phyloP scores from a whole-genome alignment of 192 early-diverging fungal genomes.

The Coemansia sp. region DNA sequence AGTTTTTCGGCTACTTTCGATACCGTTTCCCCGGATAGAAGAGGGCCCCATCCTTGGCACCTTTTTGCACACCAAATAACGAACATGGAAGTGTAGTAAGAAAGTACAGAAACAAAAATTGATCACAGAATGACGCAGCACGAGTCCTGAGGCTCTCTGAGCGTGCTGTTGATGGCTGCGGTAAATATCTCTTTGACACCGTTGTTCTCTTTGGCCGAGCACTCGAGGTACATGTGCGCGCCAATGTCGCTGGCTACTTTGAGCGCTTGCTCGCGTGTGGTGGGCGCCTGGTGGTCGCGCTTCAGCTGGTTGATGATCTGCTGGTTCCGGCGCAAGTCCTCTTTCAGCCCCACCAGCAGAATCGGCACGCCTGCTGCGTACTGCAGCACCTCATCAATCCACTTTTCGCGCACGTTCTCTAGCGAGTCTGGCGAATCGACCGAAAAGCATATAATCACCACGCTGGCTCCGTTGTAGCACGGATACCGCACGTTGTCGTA shows the following conservation, averaged over 20 bases:
- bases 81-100: neutral
- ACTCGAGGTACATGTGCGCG: constrained; percentile 79
- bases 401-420: constrained; percentile 68
- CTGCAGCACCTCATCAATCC: constrained; percentile 34
- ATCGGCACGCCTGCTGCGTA: constrained; percentile 19
- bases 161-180: constrained; percentile 58
- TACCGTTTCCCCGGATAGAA: neutral
- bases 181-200: constrained; percentile 55
- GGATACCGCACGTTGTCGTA: constrained; percentile 91
- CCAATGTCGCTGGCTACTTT: constrained; percentile 68
- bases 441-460: constrained; percentile 91
- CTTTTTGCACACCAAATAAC: too few relatives aligned
- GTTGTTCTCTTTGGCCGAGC: constrained; percentile 59
- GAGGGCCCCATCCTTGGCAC: neutral
- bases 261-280: constrained; percentile 57
- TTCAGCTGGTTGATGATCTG: constrained; percentile 27
- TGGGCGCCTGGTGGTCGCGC: constrained; percentile 34
- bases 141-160: constrained; percentile 3
- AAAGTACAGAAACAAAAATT: neutral
- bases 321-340: constrained; percentile 41
- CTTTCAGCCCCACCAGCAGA: constrained; percentile 47
- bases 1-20: neutral
- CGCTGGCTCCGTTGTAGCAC: constrained; percentile 92
- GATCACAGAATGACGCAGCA: constrained; percentile 49
- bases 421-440: constrained; percentile 80